Evolutionary conservation across 345 rosid genomes (phyloP).

Genomic region (Firmiana major): DNA sequence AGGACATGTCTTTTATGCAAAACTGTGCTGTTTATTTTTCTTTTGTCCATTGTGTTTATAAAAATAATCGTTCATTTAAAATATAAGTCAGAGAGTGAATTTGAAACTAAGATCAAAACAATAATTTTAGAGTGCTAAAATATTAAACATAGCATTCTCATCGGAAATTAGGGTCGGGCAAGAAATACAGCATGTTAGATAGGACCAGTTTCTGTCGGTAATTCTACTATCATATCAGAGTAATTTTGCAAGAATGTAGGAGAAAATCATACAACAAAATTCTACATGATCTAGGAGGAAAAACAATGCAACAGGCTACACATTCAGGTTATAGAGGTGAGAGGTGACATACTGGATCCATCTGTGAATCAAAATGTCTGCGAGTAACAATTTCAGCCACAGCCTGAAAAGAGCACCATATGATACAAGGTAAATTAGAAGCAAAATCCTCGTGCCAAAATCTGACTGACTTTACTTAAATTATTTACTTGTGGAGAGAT

Average conservation of each 20-base stretch:
- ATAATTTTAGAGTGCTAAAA: not conserved
- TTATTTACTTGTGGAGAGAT: not conserved
- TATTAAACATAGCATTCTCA: not conserved
- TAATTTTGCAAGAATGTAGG: not conserved
- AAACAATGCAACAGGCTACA: not conserved
- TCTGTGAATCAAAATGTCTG: conserved; percentile 55
- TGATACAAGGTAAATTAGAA: not conserved
- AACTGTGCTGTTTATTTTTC: not conserved
- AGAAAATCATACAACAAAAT: not conserved
- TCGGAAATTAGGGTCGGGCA: not conserved
- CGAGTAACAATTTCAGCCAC: conserved; percentile 69
- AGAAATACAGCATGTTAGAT: not conserved
- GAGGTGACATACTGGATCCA: conserved; percentile 60
- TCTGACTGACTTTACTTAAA: not conserved
- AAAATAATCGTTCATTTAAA: not conserved
- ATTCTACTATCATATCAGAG: not conserved
- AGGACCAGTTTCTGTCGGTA: not conserved
- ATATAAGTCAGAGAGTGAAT: not conserved
- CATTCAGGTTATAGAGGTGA: not conserved
- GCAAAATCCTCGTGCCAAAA: not conserved
- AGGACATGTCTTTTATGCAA: not conserved
- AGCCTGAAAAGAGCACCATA: conserved; percentile 55
- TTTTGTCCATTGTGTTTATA: not conserved
- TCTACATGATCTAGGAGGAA: not conserved
- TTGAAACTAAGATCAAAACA: not conserved